Conservation (phyloP, 2,329 filamentous ascomycete genomes). For the Neopestalotiopsis clavispora region DNA sequence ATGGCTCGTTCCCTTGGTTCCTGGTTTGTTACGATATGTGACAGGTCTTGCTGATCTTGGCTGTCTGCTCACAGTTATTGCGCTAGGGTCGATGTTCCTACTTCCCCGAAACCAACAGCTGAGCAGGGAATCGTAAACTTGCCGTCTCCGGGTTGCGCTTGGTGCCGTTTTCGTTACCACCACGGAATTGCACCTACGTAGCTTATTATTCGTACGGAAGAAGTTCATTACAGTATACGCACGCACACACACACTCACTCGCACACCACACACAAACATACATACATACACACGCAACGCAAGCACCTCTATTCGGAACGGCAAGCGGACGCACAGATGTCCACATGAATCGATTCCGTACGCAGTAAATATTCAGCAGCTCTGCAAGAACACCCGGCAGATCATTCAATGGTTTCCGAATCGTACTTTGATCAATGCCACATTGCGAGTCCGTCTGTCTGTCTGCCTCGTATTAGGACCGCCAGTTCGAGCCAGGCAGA, state of each 20-base stretch:
- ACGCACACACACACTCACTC: background rate
- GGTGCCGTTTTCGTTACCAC: slow-evolving; percentile 9
- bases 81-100: slow-evolving; percentile 10
- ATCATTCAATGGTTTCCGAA: background rate
- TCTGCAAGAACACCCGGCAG: background rate
- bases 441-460: background rate
- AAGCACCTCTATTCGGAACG: background rate
- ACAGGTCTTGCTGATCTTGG: background rate
- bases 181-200: background rate
- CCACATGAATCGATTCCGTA: slow-evolving; percentile 1
- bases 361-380: background rate
- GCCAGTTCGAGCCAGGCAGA: background rate
- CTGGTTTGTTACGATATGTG: background rate
- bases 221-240: background rate
- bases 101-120: slow-evolving; percentile 13
- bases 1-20: background rate
- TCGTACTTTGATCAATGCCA: background rate
- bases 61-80: background rate
- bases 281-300: background rate
- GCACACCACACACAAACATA: background rate
- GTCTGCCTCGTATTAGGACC: background rate
- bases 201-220: background rate
- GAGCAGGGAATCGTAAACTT: background rate
- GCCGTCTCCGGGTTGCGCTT: slow-evolving; percentile 6
- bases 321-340: background rate